Conservation (phyloP, 2,329 filamentous ascomycete genomes). For the Cercospora beticola region DNA sequence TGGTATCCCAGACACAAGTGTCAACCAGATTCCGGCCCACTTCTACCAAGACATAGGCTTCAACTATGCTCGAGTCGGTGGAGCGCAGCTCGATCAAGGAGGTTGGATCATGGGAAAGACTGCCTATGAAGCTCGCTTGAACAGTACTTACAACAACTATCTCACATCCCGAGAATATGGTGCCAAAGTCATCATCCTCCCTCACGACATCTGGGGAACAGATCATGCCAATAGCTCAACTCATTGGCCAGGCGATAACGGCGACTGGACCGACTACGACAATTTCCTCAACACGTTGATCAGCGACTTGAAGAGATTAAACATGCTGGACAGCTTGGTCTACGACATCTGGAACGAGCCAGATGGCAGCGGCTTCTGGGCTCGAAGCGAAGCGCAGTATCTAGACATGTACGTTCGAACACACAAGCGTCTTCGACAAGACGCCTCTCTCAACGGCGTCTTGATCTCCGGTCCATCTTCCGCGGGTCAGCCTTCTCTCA, state of each 20-base stretch:
- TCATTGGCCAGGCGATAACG: slow-evolving; percentile 52
- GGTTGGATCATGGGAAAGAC: slow-evolving; percentile 44
- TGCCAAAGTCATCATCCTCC: slow-evolving; percentile 27
- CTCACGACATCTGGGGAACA: slow-evolving; percentile 32
- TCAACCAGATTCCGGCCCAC: slow-evolving; percentile 42
- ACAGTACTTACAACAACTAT: slow-evolving; percentile 50
- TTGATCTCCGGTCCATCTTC: slow-evolving; percentile 44
- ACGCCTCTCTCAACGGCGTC: slow-evolving; percentile 19
- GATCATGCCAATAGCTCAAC: slow-evolving; percentile 38
- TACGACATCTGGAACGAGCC: slow-evolving; percentile 59
- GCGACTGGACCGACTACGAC: slow-evolving; percentile 50
- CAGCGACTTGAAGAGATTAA: slow-evolving; percentile 41
- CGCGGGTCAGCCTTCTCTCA: slow-evolving; percentile 36
- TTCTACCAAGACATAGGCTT: slow-evolving; percentile 46
- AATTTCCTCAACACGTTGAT: slow-evolving; percentile 44
- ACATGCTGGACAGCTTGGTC: slow-evolving; percentile 41
- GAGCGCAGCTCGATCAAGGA: slow-evolving; percentile 41
- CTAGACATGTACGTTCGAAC: slow-evolving; percentile 45
- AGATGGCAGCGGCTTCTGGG: slow-evolving; percentile 44
- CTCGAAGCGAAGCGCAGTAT: slow-evolving; percentile 42
- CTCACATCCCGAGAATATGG: slow-evolving; percentile 41
- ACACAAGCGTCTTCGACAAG: slow-evolving; percentile 42
- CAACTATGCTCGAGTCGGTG: slow-evolving; percentile 44
- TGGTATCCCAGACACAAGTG: slow-evolving; percentile 38
- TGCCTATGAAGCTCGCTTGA: slow-evolving; percentile 41